Base-by-base conservation (phyloP, 2,329 filamentous ascomycete species). In the Colletotrichum sidae region DNA sequence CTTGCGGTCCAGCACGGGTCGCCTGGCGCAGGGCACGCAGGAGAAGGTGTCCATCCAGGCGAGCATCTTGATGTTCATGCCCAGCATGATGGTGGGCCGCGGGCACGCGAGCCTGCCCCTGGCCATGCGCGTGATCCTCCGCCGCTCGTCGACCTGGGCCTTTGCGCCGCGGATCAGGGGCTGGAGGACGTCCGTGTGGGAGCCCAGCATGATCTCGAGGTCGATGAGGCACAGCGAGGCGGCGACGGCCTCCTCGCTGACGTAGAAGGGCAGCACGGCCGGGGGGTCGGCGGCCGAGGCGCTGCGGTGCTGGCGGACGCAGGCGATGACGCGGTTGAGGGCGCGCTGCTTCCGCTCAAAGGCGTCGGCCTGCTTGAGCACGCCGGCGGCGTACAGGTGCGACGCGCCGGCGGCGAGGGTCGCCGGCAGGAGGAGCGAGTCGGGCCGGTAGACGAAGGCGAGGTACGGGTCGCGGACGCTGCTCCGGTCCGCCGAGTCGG, bases 301-400 rank as follows among this genome's bases (percentile, higher is more conserved):
- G 11, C 12, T 33, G 35, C 25, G 37, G 6, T 46, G 49, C 46
- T 49, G 49, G 9, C 35, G 45, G 41, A 61, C 51, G 6, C 44
- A 55, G 11, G 59, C 52, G 33, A 67, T 39, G 54, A 67, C 55
- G 3, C 38, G 38, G 1, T 42, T 12, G 4, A 67, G 55, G 11
- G 65, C 65, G 9, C 46, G 50, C 7, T 67, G 60, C 39, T 67
- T 67, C 25, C 60, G 38, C 15, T 58, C 55, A 9, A 65, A 52
- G 4, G 60, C 55, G 5, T 65, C 60, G 11, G 53, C 41, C 17
- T 65, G 42, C 15, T 25, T 45, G 8, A 58, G 8, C 1, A 55
- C 11, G 6, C 60, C 56, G 5, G 58, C 34, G 2, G 54, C 50
- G 13, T 52, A 41, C 6, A 60, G 41, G 15, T 67, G 65, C 7